Conservation (phyloP, 192 early-diverging fungal genomes). For the Geranomyces michiganensis region DNA sequence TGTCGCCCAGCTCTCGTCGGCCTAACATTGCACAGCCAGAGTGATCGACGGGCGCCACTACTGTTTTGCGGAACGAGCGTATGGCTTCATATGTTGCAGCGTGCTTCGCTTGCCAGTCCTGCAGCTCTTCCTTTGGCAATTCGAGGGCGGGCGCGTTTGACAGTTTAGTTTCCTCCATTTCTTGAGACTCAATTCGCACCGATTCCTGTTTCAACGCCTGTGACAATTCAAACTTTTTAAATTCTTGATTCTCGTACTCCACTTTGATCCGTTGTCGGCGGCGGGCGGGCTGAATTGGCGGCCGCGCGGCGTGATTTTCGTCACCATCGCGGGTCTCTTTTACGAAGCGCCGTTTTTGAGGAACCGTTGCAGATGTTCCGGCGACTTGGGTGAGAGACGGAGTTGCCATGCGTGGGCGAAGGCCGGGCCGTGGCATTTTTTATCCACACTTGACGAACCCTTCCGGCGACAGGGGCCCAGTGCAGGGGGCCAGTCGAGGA, state of each 20-base stretch:
- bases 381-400: not conserved
- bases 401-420: not conserved
- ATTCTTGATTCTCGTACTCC: not conserved
- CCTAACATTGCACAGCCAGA: slow-evolving; percentile 21
- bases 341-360: not conserved
- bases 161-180: no score
- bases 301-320: not conserved
- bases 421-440: not conserved
- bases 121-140: not conserved
- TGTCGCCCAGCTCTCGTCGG: slow-evolving; percentile 19
- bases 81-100: slow-evolving; percentile 5
- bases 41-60: slow-evolving; percentile 20
- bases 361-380: not conserved
- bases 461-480: no score
- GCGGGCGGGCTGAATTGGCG: not conserved
- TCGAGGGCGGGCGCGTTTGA: no score
- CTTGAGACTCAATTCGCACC: no score
- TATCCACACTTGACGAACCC: no score
- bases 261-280: not conserved
- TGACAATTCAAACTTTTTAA: not conserved
- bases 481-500: no score
- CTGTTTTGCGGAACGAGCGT: slow-evolving; percentile 8
- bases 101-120: not conserved
- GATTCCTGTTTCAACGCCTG: no score
- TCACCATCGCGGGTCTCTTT: not conserved